These are phyloP conservation scores for Paraphaeosphaeria sporulosa DNA, from an alignment of 2,329 filamentous ascomycete genomes.

Conservation along the genomic window DNA sequence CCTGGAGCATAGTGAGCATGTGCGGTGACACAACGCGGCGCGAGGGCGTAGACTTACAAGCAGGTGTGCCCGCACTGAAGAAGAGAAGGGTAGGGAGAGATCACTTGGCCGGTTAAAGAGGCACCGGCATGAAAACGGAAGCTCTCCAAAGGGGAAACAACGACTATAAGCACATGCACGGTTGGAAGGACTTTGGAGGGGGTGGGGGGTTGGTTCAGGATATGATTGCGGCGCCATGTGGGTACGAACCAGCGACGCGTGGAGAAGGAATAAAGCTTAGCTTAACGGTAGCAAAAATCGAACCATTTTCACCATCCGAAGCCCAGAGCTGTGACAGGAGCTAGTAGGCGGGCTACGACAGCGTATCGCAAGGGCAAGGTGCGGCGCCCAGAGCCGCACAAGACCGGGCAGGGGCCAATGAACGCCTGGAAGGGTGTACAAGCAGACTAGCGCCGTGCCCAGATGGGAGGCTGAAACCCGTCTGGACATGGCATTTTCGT, in stretches of 20 bases:
- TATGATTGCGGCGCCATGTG: slow-evolving; percentile 40
- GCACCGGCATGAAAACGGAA: slow-evolving; percentile 49
- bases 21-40: slow-evolving; percentile 15
- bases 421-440: slow-evolving; percentile 20
- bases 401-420: slow-evolving; percentile 33
- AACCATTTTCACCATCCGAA: slow-evolving; percentile 38
- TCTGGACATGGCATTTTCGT: slow-evolving; percentile 31
- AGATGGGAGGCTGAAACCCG: slow-evolving; percentile 38
- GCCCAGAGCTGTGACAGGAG: slow-evolving; percentile 42
- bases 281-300: slow-evolving; percentile 44
- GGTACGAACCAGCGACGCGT: slow-evolving; percentile 38
- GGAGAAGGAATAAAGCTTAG: slow-evolving; percentile 37
- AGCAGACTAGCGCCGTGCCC: slow-evolving; percentile 23
- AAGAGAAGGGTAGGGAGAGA: slow-evolving; percentile 40
- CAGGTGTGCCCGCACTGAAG: slow-evolving; percentile 48
- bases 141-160: slow-evolving; percentile 46
- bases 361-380: slow-evolving; percentile 39
- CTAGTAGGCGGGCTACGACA: slow-evolving; percentile 33
- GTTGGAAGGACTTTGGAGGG: slow-evolving; percentile 24
- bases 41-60: slow-evolving; percentile 37
- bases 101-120: slow-evolving; percentile 47
- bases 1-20: slow-evolving; percentile 33
- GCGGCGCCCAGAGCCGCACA: slow-evolving; percentile 32
- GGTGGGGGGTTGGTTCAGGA: slow-evolving; percentile 33
- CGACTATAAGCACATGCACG: slow-evolving; percentile 47